phyloP scores from a whole-genome alignment of 2,329 filamentous ascomycete species.

The Capronia americana region DNA sequence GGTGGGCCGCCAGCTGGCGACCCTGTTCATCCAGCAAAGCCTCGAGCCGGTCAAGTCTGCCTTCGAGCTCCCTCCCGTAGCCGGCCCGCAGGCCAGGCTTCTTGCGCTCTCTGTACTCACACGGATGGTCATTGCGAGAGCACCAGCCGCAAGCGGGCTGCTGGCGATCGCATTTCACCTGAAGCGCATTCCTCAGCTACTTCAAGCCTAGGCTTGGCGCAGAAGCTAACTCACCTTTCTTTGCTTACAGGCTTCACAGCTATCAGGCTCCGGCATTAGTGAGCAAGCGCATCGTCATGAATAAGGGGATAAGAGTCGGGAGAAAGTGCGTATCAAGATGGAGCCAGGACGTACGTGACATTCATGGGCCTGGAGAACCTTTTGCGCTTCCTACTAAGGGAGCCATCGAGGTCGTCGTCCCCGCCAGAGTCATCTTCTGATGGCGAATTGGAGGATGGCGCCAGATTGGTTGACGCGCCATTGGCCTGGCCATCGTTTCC shows the following conservation, averaged over 20 bases:
- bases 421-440: constrained; percentile 49
- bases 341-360: constrained; percentile 39
- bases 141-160: constrained; percentile 74
- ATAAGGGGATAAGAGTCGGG: background rate
- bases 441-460: constrained; percentile 20
- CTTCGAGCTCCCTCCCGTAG: constrained; percentile 66
- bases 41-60: constrained; percentile 63
- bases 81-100: constrained; percentile 70
- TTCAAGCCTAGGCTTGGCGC: background rate
- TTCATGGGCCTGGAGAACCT: constrained; percentile 50
- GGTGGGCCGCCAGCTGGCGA: constrained; percentile 38
- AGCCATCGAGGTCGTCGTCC: constrained; percentile 52
- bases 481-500: constrained; percentile 24
- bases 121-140: constrained; percentile 68
- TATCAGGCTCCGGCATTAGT: constrained; percentile 38
- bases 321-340: constrained; percentile 2
- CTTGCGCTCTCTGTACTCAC: constrained; percentile 73
- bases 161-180: constrained; percentile 50
- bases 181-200: constrained; percentile 15
- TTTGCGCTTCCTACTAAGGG: constrained; percentile 58
- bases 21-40: constrained; percentile 42
- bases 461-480: constrained; percentile 8
- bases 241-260: constrained; percentile 54
- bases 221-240: constrained; percentile 48
- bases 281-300: constrained; percentile 18